Base-by-base conservation (phyloP, 148 eudicot genomes). In the Amaranthus cruentus region DNA sequence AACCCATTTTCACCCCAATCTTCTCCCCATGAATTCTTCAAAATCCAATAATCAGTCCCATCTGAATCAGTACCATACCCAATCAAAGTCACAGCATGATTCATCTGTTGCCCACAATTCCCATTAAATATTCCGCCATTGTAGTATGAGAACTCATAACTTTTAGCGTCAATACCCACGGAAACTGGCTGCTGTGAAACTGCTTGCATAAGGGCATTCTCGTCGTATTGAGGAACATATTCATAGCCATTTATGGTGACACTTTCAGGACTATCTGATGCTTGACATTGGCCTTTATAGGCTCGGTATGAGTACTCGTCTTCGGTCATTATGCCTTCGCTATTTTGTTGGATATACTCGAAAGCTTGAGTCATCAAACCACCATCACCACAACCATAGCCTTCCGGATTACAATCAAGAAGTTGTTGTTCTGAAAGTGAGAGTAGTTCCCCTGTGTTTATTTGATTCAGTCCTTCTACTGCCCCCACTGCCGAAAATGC, bases 401-500 rank as follows among this genome's bases (percentile, higher is more conserved):
- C 38, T 28, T 28, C 38, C 2, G 38, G 38, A 28, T 28, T 28
- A 28, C 38, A 28, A 28, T 28, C 38, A 28, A 28, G 38, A 2
- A 70, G 2, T 48, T 38, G 42, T 4, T 56, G 55, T 73, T 83
- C 89, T 6, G 87, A 83, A 0, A 86, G 75, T 7, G 83, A 77
- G 62, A 77, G 46, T n/a, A 86, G 53, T 47, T 73, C 68, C 21
- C 83, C 80, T 0, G 82, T 79, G 8, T 42, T 75, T 3, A 86
- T 74, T 52, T 75, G 62, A 68, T 78, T 78, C 8, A 83, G 64
- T 6, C 81, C 80, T 68, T 86, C 87, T 8, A 81, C 75, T 52
- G 86, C 82, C 68, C 83, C 86, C 61, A 81, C 77, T 10, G 85
- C 73, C 7, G 89, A 77, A 68, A 86, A 86, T 53, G 86, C 89